Base-by-base conservation (phyloP, 2,329 filamentous ascomycete species). In the Fusarium camptoceras region DNA sequence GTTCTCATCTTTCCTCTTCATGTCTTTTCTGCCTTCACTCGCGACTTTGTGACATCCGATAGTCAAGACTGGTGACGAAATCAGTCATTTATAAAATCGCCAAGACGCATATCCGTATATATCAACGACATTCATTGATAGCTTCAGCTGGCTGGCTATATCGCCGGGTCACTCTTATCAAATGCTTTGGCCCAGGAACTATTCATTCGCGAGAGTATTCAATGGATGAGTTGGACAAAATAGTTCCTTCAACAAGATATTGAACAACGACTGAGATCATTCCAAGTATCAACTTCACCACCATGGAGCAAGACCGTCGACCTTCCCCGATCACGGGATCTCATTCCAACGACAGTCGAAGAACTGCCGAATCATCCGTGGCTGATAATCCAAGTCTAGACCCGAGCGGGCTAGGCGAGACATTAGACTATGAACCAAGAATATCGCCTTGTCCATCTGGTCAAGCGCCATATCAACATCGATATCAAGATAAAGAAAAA, bases 371-470 rank as follows among this genome's bases (percentile, higher is more conserved):
- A 18, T 54, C 49, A 56, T 42, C 61, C 49, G 44, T 15, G 39
- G 55, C 41, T 49, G 50, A 58, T 47, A 49, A 60, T 28, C 64
- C 64, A 71, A 58, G 63, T 41, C 69, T 72, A 71, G 64, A 65
- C 73, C 62, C 70, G 53, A 73, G 65, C 56, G 56, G 70, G 70
- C 60, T 73, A 73, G 64, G 59, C 46, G 39, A 63, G 30, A 43
- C 34, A 24, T 55, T 51, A 22, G 44, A 55, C 47, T 22, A 59
- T 28, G 41, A 41, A 42, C 51, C 41, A 43, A 60, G 39, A 50
- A 25, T 27, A 47, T 54, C 44, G 59, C 66, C 53, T 22, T 46
- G 27, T 55, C 51, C 51, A 16, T 24, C 41, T 18, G 22, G 47
- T 34, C 47, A 50, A 50, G n/a, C 20, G n/a, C 47, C 20, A 34